Conservation (phyloP, 2,329 filamentous ascomycete species). For the Fusarium vanettenii region DNA sequence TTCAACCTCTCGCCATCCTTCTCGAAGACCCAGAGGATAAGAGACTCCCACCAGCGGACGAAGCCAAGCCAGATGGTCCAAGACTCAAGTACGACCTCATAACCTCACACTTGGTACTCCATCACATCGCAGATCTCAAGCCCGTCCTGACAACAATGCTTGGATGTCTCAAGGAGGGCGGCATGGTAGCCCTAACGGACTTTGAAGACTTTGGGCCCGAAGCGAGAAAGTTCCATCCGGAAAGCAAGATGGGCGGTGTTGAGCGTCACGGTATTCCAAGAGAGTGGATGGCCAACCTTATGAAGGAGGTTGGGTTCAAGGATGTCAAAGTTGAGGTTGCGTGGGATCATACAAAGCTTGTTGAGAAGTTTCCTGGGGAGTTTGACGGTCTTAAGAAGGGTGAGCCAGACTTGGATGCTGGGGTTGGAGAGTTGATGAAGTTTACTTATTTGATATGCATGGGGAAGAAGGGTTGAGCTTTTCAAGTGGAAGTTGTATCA, state of each 20-base stretch:
- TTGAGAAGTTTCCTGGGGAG: slow-evolving; percentile 59
- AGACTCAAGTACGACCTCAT: slow-evolving; percentile 62
- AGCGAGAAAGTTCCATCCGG: slow-evolving; percentile 63
- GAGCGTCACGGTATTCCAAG: slow-evolving; percentile 64
- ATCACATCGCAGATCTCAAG: slow-evolving; percentile 62
- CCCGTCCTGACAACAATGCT: slow-evolving; percentile 58
- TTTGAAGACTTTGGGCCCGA: slow-evolving; percentile 67
- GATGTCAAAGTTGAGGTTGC: slow-evolving; percentile 60
- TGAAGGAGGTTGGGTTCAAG: slow-evolving; percentile 52
- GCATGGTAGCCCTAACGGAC: slow-evolving; percentile 64
- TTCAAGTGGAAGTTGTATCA: background rate
- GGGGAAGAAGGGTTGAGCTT: slow-evolving; percentile 32
- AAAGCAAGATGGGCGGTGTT: slow-evolving; percentile 63
- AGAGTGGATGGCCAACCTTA: slow-evolving; percentile 52
- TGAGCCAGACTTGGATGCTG: slow-evolving; percentile 43
- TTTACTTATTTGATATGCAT: slow-evolving; percentile 55
- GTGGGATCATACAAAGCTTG: slow-evolving; percentile 62
- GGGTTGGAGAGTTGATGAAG: slow-evolving; percentile 43
- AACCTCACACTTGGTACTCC: slow-evolving; percentile 64
- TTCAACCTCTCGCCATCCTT: slow-evolving; percentile 58
- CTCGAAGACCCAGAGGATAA: slow-evolving; percentile 62
- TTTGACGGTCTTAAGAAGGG: slow-evolving; percentile 44
- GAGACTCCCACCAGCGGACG: slow-evolving; percentile 50
- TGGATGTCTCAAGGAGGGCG: slow-evolving; percentile 60
- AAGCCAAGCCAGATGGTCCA: slow-evolving; percentile 39